phyloP scores from a whole-genome alignment of 2,329 filamentous ascomycete genomes.

The Mollisiaceae sp. region DNA sequence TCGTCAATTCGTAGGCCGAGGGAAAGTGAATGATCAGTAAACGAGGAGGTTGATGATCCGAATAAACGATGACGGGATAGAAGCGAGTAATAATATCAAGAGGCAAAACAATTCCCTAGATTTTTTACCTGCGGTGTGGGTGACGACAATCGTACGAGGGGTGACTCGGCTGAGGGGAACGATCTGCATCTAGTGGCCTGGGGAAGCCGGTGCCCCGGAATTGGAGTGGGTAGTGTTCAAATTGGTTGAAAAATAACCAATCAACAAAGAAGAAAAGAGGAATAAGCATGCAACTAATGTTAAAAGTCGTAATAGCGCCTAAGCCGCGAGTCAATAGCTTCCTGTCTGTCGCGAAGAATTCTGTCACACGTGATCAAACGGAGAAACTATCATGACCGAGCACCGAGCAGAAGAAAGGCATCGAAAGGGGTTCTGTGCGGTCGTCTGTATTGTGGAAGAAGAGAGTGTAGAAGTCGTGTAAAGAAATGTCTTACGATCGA shows the following conservation, averaged over 20 bases:
- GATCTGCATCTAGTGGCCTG: not conserved
- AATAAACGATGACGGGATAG: not conserved
- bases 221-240: not conserved
- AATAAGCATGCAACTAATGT: not conserved
- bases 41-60: not conserved
- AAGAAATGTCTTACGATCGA: too few species aligned
- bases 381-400: not conserved
- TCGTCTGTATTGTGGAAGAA: not conserved
- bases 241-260: not conserved
- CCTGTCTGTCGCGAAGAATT: not conserved
- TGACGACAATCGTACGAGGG: constrained; percentile 1
- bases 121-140: not conserved
- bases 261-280: not conserved
- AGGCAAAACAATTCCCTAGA: not conserved
- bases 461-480: not conserved
- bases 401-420: not conserved
- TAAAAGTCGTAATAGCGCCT: not conserved
- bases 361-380: not conserved
- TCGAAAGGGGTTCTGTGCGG: not conserved
- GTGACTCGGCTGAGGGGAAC: constrained; percentile 7
- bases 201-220: constrained; percentile 7
- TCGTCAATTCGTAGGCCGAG: not conserved
- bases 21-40: constrained; percentile 5
- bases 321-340: not conserved
- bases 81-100: not conserved